Evolutionary conservation across 2,329 filamentous ascomycete species (phyloP), one percentile per base, ranked within the genome.

Genomic region (Penicillium crustosum): DNA sequence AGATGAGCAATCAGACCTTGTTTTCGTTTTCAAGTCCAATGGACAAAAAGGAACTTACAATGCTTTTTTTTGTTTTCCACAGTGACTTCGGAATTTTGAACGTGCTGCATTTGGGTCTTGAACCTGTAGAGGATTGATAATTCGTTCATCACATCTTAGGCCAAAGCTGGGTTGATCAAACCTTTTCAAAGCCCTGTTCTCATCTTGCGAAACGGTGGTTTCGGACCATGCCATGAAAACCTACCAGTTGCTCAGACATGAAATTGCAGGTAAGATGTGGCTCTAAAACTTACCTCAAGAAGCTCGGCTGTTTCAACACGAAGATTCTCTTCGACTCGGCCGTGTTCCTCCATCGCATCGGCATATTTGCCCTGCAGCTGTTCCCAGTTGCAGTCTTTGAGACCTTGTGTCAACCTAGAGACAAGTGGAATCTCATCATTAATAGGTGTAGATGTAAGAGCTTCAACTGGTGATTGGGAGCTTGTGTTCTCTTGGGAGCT

Each of bases 191-290:
- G 90, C 89, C 55, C 93, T 84, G 58, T 88, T 87, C 55, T 89
- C 86, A 72, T 96, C 93, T 60, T 90, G 86, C 12, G 81, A 77
- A 33, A 86, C 83, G 1, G 89, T 88, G 13, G 89, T 85, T 21
- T 87, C 81, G 25, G 90, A 89, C 92, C 93, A 97, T 36, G 87
- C 78, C 57, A 83, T 82, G 73, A 96, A 96, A 71, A 89, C 89
- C 91, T 95, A 23, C 10, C 44, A 10, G 49, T 59, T 53, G 21
- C 21, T 49, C 31, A 61, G 52, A 25, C 10, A 42, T 27, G 2
- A 1, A n/a, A 38, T 33, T 23, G 2, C 6, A 49, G 27, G 23
- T 19, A 23, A n/a, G 9, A 21, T 17, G 9, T 29, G 35, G 15
- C 39, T 41, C 17, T 15, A 6, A 31, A 5, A 35, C 21, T 63